Conservation (phyloP, 2,329 filamentous ascomycete species). For the Sporothrix mexicana region DNA sequence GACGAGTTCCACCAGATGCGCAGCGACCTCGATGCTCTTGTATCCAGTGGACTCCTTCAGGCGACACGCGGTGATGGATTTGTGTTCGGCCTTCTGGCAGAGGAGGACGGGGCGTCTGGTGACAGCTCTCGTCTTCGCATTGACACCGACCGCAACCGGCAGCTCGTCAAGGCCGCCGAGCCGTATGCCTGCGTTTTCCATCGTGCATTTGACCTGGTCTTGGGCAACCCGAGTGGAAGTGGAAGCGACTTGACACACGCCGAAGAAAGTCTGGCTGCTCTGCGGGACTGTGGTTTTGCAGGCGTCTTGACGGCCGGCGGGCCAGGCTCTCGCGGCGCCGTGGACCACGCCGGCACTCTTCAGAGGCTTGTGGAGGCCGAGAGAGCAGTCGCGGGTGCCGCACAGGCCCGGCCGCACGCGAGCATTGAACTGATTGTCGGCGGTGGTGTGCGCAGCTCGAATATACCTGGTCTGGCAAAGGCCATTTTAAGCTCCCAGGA, state of each 20-base stretch:
- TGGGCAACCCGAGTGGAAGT: slow-evolving; percentile 36
- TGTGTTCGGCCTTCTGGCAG: slow-evolving; percentile 58
- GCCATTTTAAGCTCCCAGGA: slow-evolving; percentile 37
- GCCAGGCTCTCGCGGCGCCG: slow-evolving; percentile 45
- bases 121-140: slow-evolving; percentile 40
- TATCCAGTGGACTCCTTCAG: slow-evolving; percentile 47
- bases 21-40: slow-evolving; percentile 48
- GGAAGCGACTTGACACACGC: slow-evolving; percentile 31
- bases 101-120: neutral
- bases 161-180: slow-evolving; percentile 50
- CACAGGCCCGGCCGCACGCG: slow-evolving; percentile 22
- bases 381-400: slow-evolving; percentile 31
- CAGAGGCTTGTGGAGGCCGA: slow-evolving; percentile 43
- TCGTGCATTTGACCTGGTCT: slow-evolving; percentile 60
- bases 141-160: slow-evolving; percentile 49
- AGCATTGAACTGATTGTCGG: slow-evolving; percentile 58
- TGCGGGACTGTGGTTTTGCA: slow-evolving; percentile 54
- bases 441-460: slow-evolving; percentile 56
- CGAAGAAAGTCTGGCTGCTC: slow-evolving; percentile 44
- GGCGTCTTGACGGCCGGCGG: slow-evolving; percentile 62
- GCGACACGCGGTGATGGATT: slow-evolving; percentile 58
- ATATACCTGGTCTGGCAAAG: slow-evolving; percentile 44
- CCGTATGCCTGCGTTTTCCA: slow-evolving; percentile 59
- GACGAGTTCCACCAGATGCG: slow-evolving; percentile 54
- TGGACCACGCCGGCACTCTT: slow-evolving; percentile 49